Evolutionary conservation across 1,284 basidiomycete species (phyloP).

Genomic region (Phaffia rhodozyma): DNA sequence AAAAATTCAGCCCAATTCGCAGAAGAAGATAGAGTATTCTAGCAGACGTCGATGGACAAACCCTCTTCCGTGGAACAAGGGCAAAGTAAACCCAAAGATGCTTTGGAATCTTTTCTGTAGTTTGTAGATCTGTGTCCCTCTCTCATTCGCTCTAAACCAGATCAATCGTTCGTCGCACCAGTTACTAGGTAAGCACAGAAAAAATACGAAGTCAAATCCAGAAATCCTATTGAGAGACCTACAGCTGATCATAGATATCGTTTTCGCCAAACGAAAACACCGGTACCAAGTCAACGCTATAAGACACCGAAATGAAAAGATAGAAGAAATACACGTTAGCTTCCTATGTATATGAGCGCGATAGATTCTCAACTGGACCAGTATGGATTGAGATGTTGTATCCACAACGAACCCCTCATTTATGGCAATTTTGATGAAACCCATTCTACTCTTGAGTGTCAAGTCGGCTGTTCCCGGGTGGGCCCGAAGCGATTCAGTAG

Average conservation of each 20-base stretch:
- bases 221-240: conserved; percentile 14
- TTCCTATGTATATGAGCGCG: conserved; percentile 9
- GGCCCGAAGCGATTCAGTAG: conserved; percentile 84
- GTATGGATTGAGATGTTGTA: neutral
- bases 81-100: conserved; percentile 91
- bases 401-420: conserved; percentile 57
- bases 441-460: conserved; percentile 69
- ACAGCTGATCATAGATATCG: conserved; percentile 95
- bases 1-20: conserved; percentile 20
- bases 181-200: neutral
- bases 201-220: neutral
- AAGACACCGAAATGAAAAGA: neutral
- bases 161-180: neutral
- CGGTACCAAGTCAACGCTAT: conserved; percentile 77
- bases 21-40: neutral
- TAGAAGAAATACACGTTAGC: neutral
- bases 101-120: conserved; percentile 82
- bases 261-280: conserved; percentile 98
- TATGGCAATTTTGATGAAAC: conserved; percentile 95
- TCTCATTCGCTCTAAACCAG: conserved; percentile 53
- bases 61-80: conserved; percentile 82
- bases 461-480: conserved; percentile 83
- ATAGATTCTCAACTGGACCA: neutral
- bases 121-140: conserved; percentile 74
- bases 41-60: conserved; percentile 19